Base-by-base conservation (phyloP, 139 green algal species). In the Chlamydomonas incerta region DNA sequence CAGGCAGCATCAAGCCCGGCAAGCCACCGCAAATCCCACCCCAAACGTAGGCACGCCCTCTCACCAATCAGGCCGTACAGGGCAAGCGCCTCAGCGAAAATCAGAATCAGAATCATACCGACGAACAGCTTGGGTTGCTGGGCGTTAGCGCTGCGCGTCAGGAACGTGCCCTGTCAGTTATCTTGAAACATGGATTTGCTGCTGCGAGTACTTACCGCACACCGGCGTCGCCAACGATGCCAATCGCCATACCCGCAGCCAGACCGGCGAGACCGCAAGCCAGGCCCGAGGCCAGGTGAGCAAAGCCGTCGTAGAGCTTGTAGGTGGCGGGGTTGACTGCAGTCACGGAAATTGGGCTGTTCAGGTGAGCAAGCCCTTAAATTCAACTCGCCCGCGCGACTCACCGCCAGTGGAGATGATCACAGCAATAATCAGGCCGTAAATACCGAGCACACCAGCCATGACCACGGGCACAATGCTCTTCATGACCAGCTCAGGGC, bases 71-170 rank as follows among this genome's bases (percentile, higher is more conserved):
- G 94, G 21, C 97, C 98, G 87, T 99, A 99, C 72, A 99, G 95
- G 20, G 95, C 97, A 80, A 99, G 90, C 72, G 98, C 98, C 92
- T 99, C 98, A 82, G 98, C 98, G 87, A 99, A 99, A 98, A 99
- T 99, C 58, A 99, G 96, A 87, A 99, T 99, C 58, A 99, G 94
- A 88, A 99, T 98, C 97, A 99, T 99, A 55, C 97, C 98, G 9
- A 99, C 97, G 80, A 99, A 99, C 29, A 99, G 96, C 95, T 99
- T 99, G 74, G 98, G 98, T 91, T 99, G 98, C 93, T 99, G 98
- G 33, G 98, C 98, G 85, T 99, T 99, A 29, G 98, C 98, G 84
- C 94, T 97, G 88, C 55, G 2, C 28, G 1, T 35, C 4, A n/a
- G 80, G 34, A 52, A 29, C 21, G 3, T 58, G 34, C 47, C 0